These are phyloP conservation scores for barley (Hordeum vulgare) DNA, from an alignment of 176 grass and related monocot genomes.

Conservation along the genomic window MorexV3_pseudomolecules_assembly NC_058520.1:9269102-9269601, in stretches of 20 bases:
- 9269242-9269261: conserved; percentile 29
- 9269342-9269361: conserved; percentile 35
- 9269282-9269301: conserved; percentile 51
- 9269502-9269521: conserved; percentile 26
- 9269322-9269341: conserved; percentile 21
- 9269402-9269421: conserved; percentile 26
- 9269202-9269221: conserved; percentile 53
- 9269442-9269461: neutral
- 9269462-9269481: neutral
- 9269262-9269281: conserved; percentile 39
- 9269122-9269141: conserved; percentile 34
- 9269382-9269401: conserved; percentile 22
- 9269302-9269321: conserved; percentile 28
- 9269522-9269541: conserved; percentile 18
- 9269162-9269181: conserved; percentile 51
- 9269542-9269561: conserved; percentile 31
- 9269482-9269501: conserved; percentile 17
- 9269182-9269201: conserved; percentile 40
- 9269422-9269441: conserved; percentile 22
- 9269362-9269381: conserved; percentile 24
- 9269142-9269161: conserved; percentile 77
- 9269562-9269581: neutral
- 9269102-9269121: conserved; percentile 13
- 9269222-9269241: conserved; percentile 48
- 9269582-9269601: conserved; percentile 20